Evolutionary conservation across 2,329 filamentous ascomycete genomes (phyloP).

Genomic region (Monilinia polystroma): DNA sequence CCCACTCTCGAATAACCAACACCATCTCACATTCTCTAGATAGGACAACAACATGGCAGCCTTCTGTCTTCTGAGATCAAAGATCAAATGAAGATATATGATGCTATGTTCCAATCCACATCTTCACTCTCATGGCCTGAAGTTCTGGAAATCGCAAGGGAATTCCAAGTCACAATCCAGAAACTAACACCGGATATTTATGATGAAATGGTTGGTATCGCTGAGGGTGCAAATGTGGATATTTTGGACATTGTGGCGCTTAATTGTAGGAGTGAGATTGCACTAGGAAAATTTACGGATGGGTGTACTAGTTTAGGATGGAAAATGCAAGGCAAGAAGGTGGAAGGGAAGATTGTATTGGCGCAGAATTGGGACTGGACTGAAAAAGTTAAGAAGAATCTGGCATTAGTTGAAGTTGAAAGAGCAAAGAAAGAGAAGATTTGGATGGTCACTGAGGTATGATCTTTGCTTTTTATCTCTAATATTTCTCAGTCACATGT

Average conservation of each 20-base stretch:
- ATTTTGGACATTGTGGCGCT: conserved; percentile 5
- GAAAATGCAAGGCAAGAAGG: conserved; percentile 16
- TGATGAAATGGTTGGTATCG: conserved; percentile 7
- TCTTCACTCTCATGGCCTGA: conserved; percentile 5
- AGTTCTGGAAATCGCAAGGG: conserved; percentile 1
- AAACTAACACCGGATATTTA: conserved; percentile 8
- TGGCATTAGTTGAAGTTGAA: conserved; percentile 27
- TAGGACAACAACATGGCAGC: conserved; percentile 15
- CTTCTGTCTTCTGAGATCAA: conserved; percentile 5
- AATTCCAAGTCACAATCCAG: conserved; percentile 3
- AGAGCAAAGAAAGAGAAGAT: background rate
- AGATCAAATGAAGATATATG: conserved; percentile 1
- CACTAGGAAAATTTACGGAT: conserved; percentile 1
- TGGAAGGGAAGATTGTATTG: conserved; percentile 22
- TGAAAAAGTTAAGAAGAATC: conserved; percentile 26
- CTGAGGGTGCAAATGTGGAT: background rate
- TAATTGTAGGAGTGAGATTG: conserved; percentile 11
- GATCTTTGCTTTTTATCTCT: conserved; percentile 9
- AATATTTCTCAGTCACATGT: no score
- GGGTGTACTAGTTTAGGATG: conserved; percentile 10
- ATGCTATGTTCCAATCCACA: conserved; percentile 3
- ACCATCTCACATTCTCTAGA: background rate
- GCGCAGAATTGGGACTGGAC: conserved; percentile 38
- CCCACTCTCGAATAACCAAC: background rate
- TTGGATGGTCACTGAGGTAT: conserved; percentile 18